Base-by-base conservation (phyloP, 108 stramenopile species). In the Skeletonema grethae region DNA sequence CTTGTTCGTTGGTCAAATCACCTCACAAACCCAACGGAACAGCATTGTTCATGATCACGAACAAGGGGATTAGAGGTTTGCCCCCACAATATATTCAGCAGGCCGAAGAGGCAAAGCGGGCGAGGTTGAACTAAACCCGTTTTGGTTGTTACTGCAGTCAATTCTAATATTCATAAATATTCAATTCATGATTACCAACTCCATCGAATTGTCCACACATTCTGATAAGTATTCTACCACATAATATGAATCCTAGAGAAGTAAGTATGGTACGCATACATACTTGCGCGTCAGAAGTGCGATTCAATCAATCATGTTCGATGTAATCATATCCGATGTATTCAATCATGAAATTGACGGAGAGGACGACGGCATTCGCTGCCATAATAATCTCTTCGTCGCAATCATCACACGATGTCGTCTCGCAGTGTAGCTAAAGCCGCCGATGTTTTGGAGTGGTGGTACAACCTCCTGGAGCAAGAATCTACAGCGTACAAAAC, bases 1-100 rank as follows among this genome's bases (percentile, higher is more conserved):
- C 35, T 16, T 91, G 88, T 66, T 66, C 58, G 16, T 62, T 95
- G 59, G 73, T 89, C 63, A 95, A 95, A 60, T 93, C 91, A 15
- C 86, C 95, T 5, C 80, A 90, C 67, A 72, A 77, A 45, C 79
- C 91, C 31, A 63, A 73, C 7, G 89, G 88, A 15, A 79, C 72
- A 13, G 90, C 89, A 41, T 18, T 57, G 7, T 95, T 83, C 73
- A 77, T 70, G 22, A 84, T 95, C 24, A 62, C 73, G 25, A 72
- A 82, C 22, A 64, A 63, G 39, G 93, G 93, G 0, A 89, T 90
- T 39, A 80, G 91, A 61, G 86, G 79, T 50, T 74, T 59, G 10
- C 60, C 60, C 29, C 38, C 34, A 41, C 53, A 67, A 55, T 53
- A 18, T 22, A 24, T 53, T 9, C 20, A 53, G 50, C 20, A 53